A percentile compares a stretch with the other conserved stretches of the same genome.
Evolutionary conservation across 495 filamentous ascomycete species (phyloP).

Genomic region (Penicillium subrubescens): DNA sequence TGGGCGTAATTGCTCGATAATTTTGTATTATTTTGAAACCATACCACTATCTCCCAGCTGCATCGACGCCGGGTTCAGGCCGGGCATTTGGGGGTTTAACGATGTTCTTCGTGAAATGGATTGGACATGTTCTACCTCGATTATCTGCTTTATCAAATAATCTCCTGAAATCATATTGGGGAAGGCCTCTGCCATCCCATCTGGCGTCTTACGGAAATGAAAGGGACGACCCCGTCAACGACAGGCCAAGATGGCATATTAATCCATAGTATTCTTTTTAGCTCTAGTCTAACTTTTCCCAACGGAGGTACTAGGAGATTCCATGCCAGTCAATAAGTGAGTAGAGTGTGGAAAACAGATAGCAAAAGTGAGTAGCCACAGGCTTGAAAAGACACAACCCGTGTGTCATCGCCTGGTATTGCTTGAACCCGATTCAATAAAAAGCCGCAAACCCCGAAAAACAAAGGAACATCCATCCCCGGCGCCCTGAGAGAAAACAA

Average conservation of each 20-base stretch:
- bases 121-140: background rate
- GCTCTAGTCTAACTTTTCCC: conserved; percentile 1
- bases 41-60: background rate
- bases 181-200: too few relatives aligned
- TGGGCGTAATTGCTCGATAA: conserved; percentile 29
- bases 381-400: conserved; percentile 1
- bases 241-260: background rate
- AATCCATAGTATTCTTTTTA: background rate
- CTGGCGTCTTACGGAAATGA: too few relatives aligned
- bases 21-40: conserved; percentile 8
- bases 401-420: conserved; percentile 1
- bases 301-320: background rate
- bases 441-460: background rate
- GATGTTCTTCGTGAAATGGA: background rate
- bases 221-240: background rate
- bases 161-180: too few relatives aligned
- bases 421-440: background rate
- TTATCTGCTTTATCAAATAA: background rate
- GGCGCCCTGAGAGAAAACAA: background rate
- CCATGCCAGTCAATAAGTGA: conserved; percentile 1
- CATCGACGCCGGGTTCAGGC: background rate
- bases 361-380: background rate
- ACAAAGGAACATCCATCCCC: background rate
- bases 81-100: background rate
- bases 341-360: conserved; percentile 1